A percentile compares a stretch with the other conserved stretches of the same genome.
These are phyloP conservation scores for Suillus ampliporus DNA, from an alignment of 768 basidiomycete genomes.

Conservation along the genomic window DNA sequence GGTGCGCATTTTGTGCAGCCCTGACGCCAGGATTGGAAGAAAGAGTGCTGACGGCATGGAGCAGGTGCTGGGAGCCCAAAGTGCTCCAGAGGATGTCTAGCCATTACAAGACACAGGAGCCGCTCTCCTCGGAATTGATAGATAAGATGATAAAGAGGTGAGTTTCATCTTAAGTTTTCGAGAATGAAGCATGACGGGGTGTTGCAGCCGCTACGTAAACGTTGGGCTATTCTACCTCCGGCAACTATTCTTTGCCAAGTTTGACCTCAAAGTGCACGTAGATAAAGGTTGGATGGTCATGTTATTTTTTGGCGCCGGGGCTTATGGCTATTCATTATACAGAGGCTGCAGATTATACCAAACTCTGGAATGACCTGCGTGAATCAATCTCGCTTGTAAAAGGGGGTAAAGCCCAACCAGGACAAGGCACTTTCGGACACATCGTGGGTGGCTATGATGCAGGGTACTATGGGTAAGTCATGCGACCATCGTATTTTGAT, in stretches of 20 bases:
- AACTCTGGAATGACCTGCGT: slow-evolving; percentile 77
- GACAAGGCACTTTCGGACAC: slow-evolving; percentile 79
- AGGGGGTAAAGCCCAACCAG: slow-evolving; percentile 61
- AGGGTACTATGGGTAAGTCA: slow-evolving; percentile 55
- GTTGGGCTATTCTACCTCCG: slow-evolving; percentile 82
- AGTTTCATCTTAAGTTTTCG: slow-evolving; percentile 10
- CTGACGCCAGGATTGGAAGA: neutral
- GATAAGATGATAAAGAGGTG: slow-evolving; percentile 82
- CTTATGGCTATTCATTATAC: slow-evolving; percentile 29
- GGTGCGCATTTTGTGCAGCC: slow-evolving; percentile 46
- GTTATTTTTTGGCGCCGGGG: neutral
- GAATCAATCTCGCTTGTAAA: slow-evolving; percentile 75
- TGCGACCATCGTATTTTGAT: neutral
- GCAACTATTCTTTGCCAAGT: slow-evolving; percentile 85
- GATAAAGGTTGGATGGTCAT: slow-evolving; percentile 53
- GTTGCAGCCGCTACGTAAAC: slow-evolving; percentile 73
- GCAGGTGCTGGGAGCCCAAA: slow-evolving; percentile 81
- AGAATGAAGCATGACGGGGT: neutral
- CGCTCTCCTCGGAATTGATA: slow-evolving; percentile 74
- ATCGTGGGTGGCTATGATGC: slow-evolving; percentile 77
- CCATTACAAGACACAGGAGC: slow-evolving; percentile 78
- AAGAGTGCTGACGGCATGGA: neutral
- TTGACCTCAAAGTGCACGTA: slow-evolving; percentile 77
- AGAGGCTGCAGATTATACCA: slow-evolving; percentile 76
- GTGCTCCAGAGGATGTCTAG: slow-evolving; percentile 75